These are phyloP conservation scores for Rutstroemia sp. DNA, from an alignment of 2,329 filamentous ascomycete species.

Conservation along the genomic window DNA sequence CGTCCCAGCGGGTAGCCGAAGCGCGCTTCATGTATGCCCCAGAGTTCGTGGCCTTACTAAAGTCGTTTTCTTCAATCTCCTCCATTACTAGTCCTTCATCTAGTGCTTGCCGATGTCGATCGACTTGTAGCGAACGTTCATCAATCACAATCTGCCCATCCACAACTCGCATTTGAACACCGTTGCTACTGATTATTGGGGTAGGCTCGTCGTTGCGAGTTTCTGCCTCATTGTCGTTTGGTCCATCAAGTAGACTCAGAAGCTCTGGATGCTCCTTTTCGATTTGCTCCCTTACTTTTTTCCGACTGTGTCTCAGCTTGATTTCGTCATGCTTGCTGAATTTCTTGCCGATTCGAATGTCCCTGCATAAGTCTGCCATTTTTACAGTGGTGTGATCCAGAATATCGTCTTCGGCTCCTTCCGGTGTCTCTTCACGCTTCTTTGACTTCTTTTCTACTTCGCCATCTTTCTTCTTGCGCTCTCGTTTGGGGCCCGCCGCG, in stretches of 20 bases:
- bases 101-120: slow-evolving; percentile 57
- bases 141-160: slow-evolving; percentile 64
- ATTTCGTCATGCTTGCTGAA: slow-evolving; percentile 70
- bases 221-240: neutral
- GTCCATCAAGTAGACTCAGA: neutral
- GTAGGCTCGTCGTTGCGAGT: slow-evolving; percentile 6
- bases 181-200: slow-evolving; percentile 2
- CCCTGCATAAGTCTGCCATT: slow-evolving; percentile 66
- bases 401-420: slow-evolving; percentile 52
- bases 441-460: slow-evolving; percentile 25
- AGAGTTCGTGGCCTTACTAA: slow-evolving; percentile 63
- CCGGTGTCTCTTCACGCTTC: slow-evolving; percentile 42
- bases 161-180: slow-evolving; percentile 22
- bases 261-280: slow-evolving; percentile 24
- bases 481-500: slow-evolving; percentile 10
- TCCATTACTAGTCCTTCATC: slow-evolving; percentile 43
- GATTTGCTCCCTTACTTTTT: slow-evolving; percentile 29
- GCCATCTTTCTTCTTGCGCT: slow-evolving; percentile 29
- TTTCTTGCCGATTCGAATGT: slow-evolving; percentile 64
- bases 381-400: slow-evolving; percentile 61
- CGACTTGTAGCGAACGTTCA: slow-evolving; percentile 58
- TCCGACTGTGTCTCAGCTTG: slow-evolving; percentile 53
- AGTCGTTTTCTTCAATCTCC: slow-evolving; percentile 70
- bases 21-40: slow-evolving; percentile 60
- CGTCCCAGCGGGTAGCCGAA: slow-evolving; percentile 61